Conservation (phyloP, 441 rosid genomes). For the California macrophylla region DNA sequence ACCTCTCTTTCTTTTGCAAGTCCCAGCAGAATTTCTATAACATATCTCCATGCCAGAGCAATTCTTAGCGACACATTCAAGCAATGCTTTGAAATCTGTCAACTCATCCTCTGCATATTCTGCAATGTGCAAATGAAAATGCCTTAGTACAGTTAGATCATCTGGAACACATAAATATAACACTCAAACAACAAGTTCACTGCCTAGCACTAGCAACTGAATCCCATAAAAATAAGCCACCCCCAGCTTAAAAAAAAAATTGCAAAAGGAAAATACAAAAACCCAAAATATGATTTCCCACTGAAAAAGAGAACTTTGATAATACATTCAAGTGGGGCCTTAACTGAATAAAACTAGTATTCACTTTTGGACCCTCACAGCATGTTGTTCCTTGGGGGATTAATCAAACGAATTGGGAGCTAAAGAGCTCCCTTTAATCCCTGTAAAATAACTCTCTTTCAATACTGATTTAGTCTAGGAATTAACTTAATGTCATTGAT, state of each 20-base stretch:
- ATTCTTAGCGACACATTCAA: constrained; percentile 32
- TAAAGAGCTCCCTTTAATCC: not conserved
- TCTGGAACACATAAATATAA: not conserved
- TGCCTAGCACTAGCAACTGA: not conserved
- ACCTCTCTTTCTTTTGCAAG: constrained; percentile 16
- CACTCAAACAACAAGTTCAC: not conserved
- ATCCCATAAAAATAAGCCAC: not conserved
- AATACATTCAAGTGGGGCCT: not conserved
- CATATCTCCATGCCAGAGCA: constrained; percentile 31
- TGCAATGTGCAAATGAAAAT: constrained; percentile 25
- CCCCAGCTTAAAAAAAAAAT: not conserved
- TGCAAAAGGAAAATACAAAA: not conserved
- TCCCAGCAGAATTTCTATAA: constrained; percentile 12
- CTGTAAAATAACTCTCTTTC: not conserved
- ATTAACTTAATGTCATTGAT: not conserved
- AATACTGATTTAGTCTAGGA: not conserved
- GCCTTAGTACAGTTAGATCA: not conserved
- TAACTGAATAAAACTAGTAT: not conserved
- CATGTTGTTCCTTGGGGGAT: not conserved
- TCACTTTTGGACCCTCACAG: not conserved
- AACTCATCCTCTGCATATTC: constrained; percentile 52
- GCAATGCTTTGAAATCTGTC: constrained; percentile 48
- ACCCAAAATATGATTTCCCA: not conserved
- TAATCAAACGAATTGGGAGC: not conserved
- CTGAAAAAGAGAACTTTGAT: not conserved